phyloP scores from a whole-genome alignment of 2,329 filamentous ascomycete species.

The Exophiala bonariae region DNA sequence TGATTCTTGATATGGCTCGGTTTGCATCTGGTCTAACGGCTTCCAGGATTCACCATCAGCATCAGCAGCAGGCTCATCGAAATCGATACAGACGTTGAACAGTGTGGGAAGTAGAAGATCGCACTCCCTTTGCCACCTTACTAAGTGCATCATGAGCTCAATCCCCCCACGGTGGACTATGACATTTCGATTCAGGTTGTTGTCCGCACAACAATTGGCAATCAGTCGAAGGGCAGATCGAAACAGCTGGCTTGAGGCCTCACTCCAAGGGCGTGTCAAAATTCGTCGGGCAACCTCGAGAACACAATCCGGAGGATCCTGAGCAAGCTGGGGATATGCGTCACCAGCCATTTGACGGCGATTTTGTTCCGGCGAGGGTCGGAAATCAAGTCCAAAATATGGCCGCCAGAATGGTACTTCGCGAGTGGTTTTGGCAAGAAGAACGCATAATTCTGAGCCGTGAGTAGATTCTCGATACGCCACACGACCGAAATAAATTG shows the following conservation, averaged over 20 bases:
- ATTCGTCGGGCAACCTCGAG: conserved; percentile 22
- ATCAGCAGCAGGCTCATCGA: conserved; percentile 21
- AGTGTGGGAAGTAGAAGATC: conserved; percentile 25
- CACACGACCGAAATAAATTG: conserved; percentile 5
- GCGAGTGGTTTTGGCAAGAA: conserved; percentile 21
- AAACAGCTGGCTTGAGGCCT: conserved; percentile 4
- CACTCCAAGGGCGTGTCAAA: conserved; percentile 3
- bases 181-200: conserved; percentile 25
- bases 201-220: conserved; percentile 29
- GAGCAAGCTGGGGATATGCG: not conserved
- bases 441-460: conserved; percentile 1
- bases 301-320: conserved; percentile 17
- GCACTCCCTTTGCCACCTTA: conserved; percentile 9
- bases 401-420: conserved; percentile 21
- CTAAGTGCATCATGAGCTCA: conserved; percentile 15
- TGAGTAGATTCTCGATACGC: not conserved
- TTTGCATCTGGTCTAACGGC: not conserved
- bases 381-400: conserved; percentile 16
- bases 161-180: conserved; percentile 22
- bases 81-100: conserved; percentile 28
- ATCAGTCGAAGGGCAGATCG: conserved; percentile 23
- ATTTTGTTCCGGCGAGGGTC: not conserved
- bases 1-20: not conserved
- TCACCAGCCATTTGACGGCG: not conserved
- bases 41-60: conserved; percentile 10